Evolutionary conservation across 208 protist species (phyloP).

Genomic region (Trypanosoma theileri): DNA sequence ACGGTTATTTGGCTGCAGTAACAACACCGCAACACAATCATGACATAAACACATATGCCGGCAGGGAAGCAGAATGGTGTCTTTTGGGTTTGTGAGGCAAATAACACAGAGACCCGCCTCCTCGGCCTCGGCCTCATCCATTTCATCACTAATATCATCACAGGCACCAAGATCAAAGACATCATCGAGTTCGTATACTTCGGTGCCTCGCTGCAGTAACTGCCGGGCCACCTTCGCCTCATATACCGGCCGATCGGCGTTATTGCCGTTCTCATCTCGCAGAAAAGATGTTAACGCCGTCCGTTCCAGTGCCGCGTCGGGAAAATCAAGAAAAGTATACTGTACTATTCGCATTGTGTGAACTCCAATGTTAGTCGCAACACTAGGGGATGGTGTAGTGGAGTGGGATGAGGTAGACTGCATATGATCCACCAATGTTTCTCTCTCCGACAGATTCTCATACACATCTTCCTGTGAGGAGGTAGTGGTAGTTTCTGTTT

Average conservation of each 20-base stretch:
- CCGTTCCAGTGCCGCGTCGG: neutral
- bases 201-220: constrained; percentile 60
- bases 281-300: neutral
- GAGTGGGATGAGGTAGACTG: no score
- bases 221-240: constrained; percentile 51
- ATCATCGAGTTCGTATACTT: constrained; percentile 83
- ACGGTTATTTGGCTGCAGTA: constrained; percentile 68
- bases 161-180: constrained; percentile 64
- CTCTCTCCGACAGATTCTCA: neutral
- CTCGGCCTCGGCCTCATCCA: constrained; percentile 37
- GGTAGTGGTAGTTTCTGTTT: neutral
- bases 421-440: no score
- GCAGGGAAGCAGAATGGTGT: constrained; percentile 92
- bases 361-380: no score
- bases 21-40: constrained; percentile 80
- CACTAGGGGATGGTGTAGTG: no score
- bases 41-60: constrained; percentile 91
- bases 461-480: neutral
- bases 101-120: constrained; percentile 75
- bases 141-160: constrained; percentile 2
- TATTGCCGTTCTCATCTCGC: neutral
- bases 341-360: constrained; percentile 6
- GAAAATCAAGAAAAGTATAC: constrained; percentile 32
- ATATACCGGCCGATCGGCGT: neutral
- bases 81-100: constrained; percentile 77